Conservation (phyloP, 2,329 filamentous ascomycete species). For the Aspergillus ochraceoroseus region DNA sequence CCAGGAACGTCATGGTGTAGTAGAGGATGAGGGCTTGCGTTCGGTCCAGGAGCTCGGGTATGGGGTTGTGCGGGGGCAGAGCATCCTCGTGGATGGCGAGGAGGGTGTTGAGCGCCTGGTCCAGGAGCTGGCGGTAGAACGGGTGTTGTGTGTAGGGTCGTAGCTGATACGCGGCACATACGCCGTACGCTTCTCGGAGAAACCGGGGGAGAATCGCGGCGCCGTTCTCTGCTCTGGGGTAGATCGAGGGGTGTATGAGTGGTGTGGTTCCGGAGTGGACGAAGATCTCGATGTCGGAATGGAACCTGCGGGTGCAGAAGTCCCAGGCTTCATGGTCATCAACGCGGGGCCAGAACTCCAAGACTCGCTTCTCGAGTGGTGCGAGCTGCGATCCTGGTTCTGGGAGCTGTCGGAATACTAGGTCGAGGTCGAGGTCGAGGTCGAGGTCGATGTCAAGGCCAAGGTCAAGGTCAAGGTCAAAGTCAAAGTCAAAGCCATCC, state of each 20-base stretch:
- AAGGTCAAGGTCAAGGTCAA: too few species aligned
- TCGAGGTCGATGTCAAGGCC: not conserved
- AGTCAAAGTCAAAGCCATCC: too few species aligned
- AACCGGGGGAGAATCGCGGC: too few species aligned
- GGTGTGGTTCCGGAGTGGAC: not conserved
- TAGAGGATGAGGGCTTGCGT: constrained; percentile 1
- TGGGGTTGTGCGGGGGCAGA: not conserved
- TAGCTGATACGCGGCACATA: constrained; percentile 5
- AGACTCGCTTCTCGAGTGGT: constrained; percentile 3
- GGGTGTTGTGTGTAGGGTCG: not conserved
- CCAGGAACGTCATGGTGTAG: not conserved
- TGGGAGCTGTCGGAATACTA: too few species aligned
- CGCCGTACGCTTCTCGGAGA: constrained; percentile 1
- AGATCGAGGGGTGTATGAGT: not conserved
- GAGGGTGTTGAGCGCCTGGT: not conserved
- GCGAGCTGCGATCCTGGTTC: too few species aligned
- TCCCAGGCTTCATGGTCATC: constrained; percentile 4
- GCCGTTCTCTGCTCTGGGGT: too few species aligned
- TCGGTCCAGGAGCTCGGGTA: not conserved
- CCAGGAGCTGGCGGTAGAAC: constrained; percentile 2
- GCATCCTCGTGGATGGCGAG: not conserved
- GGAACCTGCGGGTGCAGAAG: constrained; percentile 1
- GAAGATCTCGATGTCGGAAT: constrained; percentile 1
- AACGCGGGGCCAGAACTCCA: constrained; percentile 9
- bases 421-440: not conserved